A percentile compares a stretch with the other conserved stretches of the same genome.
Evolutionary conservation across 78 protist genomes (phyloP).

Genomic region (Speleostelium caveatum): DNA sequence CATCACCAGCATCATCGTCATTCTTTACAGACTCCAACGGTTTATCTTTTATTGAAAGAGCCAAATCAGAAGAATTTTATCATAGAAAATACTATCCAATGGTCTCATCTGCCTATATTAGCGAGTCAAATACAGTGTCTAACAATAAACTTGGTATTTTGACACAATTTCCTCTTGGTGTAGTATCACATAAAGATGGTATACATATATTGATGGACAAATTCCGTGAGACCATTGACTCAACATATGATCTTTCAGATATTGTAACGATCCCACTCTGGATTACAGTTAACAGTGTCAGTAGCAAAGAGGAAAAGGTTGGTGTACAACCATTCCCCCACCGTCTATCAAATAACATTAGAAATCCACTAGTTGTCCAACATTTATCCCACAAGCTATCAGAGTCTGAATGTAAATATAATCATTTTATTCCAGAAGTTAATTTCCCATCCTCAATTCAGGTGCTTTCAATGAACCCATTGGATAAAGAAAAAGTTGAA

Average conservation of each 20-base stretch:
- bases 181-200: neutral
- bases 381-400: neutral
- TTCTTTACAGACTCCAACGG: constrained; percentile 14
- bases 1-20: neutral
- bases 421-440: neutral
- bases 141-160: neutral
- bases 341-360: neutral
- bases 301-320: too few species aligned
- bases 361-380: neutral
- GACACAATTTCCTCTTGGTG: neutral
- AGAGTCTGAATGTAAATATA: neutral
- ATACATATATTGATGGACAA: constrained; percentile 6
- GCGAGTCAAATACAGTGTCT: neutral
- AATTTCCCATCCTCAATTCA: neutral
- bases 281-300: neutral
- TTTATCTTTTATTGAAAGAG: neutral
- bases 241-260: too few species aligned
- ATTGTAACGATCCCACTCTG: constrained; percentile 1
- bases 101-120: neutral
- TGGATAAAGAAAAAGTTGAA: neutral
- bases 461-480: neutral
- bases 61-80: neutral
- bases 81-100: neutral
- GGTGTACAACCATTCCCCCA: neutral
- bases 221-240: neutral